Percentiles rank a stretch among this genome's conserved stretches.
phyloP scores from a whole-genome alignment of 805 yeast species.

The Yamadazyma endophytica region DNA sequence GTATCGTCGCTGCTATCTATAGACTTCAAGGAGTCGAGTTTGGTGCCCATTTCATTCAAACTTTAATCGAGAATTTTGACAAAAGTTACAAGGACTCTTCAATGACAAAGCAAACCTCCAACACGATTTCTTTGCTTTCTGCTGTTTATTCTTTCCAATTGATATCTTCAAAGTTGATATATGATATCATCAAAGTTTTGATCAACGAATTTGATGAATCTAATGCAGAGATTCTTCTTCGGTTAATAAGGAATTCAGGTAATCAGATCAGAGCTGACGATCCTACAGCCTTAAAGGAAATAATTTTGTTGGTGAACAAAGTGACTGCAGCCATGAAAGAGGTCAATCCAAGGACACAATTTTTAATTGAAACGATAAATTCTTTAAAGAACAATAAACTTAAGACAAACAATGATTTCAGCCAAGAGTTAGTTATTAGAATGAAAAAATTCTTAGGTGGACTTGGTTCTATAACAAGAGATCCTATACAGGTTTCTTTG shows the following conservation, averaged over 20 bases:
- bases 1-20: slow-evolving; percentile 70
- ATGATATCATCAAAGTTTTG: slow-evolving; percentile 64
- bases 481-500: slow-evolving; percentile 79
- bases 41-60: slow-evolving; percentile 83
- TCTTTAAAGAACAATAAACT: slow-evolving; percentile 84
- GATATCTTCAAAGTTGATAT: slow-evolving; percentile 67
- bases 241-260: slow-evolving; percentile 73
- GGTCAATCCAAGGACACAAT: slow-evolving; percentile 64
- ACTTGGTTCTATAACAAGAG: slow-evolving; percentile 47
- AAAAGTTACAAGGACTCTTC: slow-evolving; percentile 24
- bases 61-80: slow-evolving; percentile 68
- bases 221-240: slow-evolving; percentile 73
- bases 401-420: slow-evolving; percentile 49
- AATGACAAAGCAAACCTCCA: slow-evolving; percentile 49
- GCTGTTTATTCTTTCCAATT: slow-evolving; percentile 75
- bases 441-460: slow-evolving; percentile 62
- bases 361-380: slow-evolving; percentile 78
- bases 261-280: slow-evolving; percentile 86
- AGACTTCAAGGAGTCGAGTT: slow-evolving; percentile 80
- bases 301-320: slow-evolving; percentile 56
- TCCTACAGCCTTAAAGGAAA: slow-evolving; percentile 78
- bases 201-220: slow-evolving; percentile 57
- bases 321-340: slow-evolving; percentile 30
- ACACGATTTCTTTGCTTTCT: slow-evolving; percentile 69
- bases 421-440: slow-evolving; percentile 50